Base-by-base conservation (phyloP, 805 yeast genomes). In the Schizosaccharomyces octosporus region DNA sequence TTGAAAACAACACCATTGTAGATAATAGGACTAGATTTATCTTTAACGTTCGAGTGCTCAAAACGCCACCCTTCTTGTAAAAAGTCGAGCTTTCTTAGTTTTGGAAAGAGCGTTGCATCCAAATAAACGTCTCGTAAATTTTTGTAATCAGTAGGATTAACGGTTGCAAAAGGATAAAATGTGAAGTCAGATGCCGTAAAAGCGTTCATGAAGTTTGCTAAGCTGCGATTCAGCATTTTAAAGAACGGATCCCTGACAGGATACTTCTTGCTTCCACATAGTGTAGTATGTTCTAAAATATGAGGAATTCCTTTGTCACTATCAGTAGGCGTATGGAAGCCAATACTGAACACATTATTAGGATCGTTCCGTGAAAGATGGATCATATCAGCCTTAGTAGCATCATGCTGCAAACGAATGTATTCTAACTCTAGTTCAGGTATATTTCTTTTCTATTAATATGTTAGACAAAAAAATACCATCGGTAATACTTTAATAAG, bases 141-240 rank as follows among this genome's bases (percentile, higher is more conserved):
- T 41, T 78, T 77, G 70, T 78, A 93, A 70, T 93, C 98, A 62
- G 79, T 79, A 55, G 72, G 70, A 71, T 93, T 93, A 11, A 97
- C 90, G 1, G 98, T 93, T 36, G 97, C 85, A 75, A 93, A 93
- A 4, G 98, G 98, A 67, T 85, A 93, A 71, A 82, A 89, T 0
- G 98, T 93, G 69, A 88, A 89, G 72, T 93, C 97, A 66, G 85
- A 89, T 27, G 95, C 98, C 0, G 98, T 93, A 96, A 93, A 87
- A 7, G 98, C 98, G 70, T 93, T 93, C 98, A 93, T 93, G 72
- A 88, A 93, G 70, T 87, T 93, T 42, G 96, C 82, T 67, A 93
- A 74, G n/a, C 97, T 87, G 65, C 97, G 74, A 70, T 88, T 90
- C 63, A 90, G 76, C 98, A 93, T 93, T 70, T 90, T 90, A 79